Conservation (phyloP, 345 rosid species). For the Ceriops tagal region DNA sequence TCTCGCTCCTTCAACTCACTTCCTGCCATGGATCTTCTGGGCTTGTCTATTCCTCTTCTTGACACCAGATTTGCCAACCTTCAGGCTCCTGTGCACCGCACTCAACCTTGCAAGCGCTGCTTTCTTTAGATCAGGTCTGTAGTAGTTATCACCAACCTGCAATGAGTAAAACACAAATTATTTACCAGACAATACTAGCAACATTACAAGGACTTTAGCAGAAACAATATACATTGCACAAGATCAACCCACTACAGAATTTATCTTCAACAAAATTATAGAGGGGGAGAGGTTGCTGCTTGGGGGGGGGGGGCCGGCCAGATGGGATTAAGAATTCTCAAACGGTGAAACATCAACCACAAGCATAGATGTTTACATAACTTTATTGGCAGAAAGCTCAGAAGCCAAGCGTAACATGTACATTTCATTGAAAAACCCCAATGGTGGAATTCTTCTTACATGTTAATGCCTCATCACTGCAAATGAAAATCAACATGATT, state of each 20-base stretch:
- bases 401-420: slow-evolving; percentile 29
- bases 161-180: neutral
- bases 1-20: slow-evolving; percentile 1
- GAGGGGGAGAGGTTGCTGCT: too few relatives aligned
- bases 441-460: slow-evolving; percentile 35
- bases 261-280: too few relatives aligned
- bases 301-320: too few relatives aligned
- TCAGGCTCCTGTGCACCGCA: slow-evolving; percentile 69
- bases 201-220: neutral
- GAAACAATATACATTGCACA: too few relatives aligned
- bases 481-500: neutral
- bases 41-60: slow-evolving; percentile 92
- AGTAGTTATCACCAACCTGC: slow-evolving; percentile 78
- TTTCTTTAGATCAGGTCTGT: slow-evolving; percentile 84
- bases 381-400: neutral
- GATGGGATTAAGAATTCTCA: too few relatives aligned
- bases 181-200: neutral
- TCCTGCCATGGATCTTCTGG: slow-evolving; percentile 28
- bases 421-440: slow-evolving; percentile 46
- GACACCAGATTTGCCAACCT: slow-evolving; percentile 80
- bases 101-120: slow-evolving; percentile 92
- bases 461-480: slow-evolving; percentile 56
- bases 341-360: too few relatives aligned
- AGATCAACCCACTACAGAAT: too few relatives aligned
- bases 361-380: neutral